phyloP scores from a whole-genome alignment of 805 yeast genomes.

The Schwanniomyces pseudopolymorphus region DNA sequence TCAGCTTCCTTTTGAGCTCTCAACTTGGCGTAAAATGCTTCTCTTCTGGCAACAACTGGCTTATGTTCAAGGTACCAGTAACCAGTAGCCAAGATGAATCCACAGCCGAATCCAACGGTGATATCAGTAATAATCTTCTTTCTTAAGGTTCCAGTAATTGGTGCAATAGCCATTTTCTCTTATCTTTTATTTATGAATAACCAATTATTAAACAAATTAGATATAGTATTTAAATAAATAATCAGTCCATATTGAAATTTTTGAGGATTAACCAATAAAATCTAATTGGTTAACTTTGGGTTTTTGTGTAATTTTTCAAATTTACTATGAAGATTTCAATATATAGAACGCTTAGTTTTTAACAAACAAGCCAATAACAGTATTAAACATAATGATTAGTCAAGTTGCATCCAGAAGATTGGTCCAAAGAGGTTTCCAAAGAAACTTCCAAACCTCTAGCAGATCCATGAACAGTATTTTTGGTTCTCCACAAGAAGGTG shows the following conservation, averaged over 20 bases:
- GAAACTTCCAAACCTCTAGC: slow-evolving; percentile 50
- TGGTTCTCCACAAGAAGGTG: slow-evolving; percentile 55
- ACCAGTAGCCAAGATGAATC: slow-evolving; percentile 58
- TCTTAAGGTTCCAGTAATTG: slow-evolving; percentile 81
- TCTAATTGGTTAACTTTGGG: slow-evolving; percentile 12
- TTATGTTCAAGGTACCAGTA: slow-evolving; percentile 90
- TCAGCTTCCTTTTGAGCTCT: slow-evolving; percentile 72
- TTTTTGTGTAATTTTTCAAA: slow-evolving; percentile 9
- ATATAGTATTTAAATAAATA: neutral
- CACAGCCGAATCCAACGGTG: slow-evolving; percentile 62
- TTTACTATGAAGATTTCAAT: neutral
- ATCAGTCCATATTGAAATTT: slow-evolving; percentile 7
- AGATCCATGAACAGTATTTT: slow-evolving; percentile 31
- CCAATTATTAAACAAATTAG: neutral
- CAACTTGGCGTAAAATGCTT: slow-evolving; percentile 75
- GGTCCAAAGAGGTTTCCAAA: slow-evolving; percentile 11
- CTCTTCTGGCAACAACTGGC: slow-evolving; percentile 71
- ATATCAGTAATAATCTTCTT: slow-evolving; percentile 81
- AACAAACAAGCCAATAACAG: neutral
- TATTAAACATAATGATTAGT: slow-evolving; percentile 20
- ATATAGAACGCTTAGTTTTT: neutral
- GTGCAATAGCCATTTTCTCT: slow-evolving; percentile 68
- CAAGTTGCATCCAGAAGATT: slow-evolving; percentile 16
- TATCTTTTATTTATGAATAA: neutral
- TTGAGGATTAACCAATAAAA: slow-evolving; percentile 12